Conservation (phyloP, 805 yeast species). For the Zygosaccharomyces bailii region DNA sequence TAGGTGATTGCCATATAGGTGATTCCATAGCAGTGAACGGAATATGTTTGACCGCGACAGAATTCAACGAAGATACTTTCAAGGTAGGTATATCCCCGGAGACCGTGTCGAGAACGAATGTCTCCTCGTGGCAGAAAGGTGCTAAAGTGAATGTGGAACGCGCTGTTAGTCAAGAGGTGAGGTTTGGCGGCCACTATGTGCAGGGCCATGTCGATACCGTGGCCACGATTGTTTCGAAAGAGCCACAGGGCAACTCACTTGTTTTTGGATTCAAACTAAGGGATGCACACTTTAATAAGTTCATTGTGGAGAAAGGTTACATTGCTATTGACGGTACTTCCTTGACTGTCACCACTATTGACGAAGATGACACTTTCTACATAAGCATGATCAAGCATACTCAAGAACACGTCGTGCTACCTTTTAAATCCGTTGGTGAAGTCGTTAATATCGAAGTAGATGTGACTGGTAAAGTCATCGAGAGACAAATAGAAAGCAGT, state of each 20-base stretch:
- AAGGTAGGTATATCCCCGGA: conserved; percentile 94
- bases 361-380: conserved; percentile 59
- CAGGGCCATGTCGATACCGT: conserved; percentile 97
- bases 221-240: conserved; percentile 55
- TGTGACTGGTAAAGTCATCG: conserved; percentile 85
- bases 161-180: conserved; percentile 70
- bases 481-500: conserved; percentile 68
- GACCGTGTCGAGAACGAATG: conserved; percentile 75
- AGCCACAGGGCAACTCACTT: conserved; percentile 71
- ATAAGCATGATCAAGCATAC: conserved; percentile 93
- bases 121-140: conserved; percentile 58
- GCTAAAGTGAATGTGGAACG: conserved; percentile 81
- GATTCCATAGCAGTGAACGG: conserved; percentile 93
- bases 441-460: conserved; percentile 91
- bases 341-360: conserved; percentile 78
- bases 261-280: conserved; percentile 69
- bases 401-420: conserved; percentile 73
- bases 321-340: conserved; percentile 92
- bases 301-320: conserved; percentile 93
- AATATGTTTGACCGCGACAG: conserved; percentile 86
- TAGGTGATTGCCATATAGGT: conserved; percentile 83
- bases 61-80: conserved; percentile 57
- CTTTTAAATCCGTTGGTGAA: conserved; percentile 59
- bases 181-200: conserved; percentile 96
- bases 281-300: conserved; percentile 56